Evolutionary conservation across 2,329 filamentous ascomycete genomes (phyloP).

Genomic region (Xylaria sp.): DNA sequence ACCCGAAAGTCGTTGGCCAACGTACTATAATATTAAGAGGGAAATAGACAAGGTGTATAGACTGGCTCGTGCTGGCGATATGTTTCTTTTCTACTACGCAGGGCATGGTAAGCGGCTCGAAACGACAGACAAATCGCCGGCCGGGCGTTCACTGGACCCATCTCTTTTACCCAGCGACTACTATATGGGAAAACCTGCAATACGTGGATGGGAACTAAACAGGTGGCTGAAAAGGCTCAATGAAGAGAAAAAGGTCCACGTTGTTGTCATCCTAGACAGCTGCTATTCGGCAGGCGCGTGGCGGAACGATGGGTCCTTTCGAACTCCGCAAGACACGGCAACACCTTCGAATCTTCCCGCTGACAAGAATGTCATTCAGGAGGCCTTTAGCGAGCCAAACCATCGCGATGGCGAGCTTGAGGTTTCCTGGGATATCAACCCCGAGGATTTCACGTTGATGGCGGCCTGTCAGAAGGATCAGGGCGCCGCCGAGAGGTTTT

Average conservation of each 20-base stretch:
- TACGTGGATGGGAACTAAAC: constrained; percentile 4
- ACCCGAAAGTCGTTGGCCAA: not conserved
- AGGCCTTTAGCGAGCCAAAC: not conserved
- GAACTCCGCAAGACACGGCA: not conserved
- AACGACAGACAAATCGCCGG: not conserved
- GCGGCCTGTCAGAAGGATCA: not conserved
- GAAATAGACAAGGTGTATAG: not conserved
- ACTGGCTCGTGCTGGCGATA: not conserved
- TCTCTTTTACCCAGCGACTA: constrained; percentile 4
- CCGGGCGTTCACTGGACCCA: not conserved
- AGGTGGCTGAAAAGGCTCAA: not conserved
- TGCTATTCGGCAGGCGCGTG: constrained; percentile 3
- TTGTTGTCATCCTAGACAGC: constrained; percentile 2
- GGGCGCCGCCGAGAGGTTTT: not conserved
- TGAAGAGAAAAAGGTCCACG: not conserved
- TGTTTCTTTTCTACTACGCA: constrained; percentile 6
- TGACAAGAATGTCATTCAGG: constrained; percentile 1
- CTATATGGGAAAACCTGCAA: not conserved
- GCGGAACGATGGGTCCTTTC: not conserved
- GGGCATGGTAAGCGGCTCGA: not conserved
- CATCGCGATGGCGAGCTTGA: not conserved
- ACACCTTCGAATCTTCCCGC: not conserved
- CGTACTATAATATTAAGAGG: not conserved
- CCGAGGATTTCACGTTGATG: not conserved
- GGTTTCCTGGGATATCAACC: constrained; percentile 4